Conservation (phyloP, 345 rosid genomes). For the Brassica juncea region DNA sequence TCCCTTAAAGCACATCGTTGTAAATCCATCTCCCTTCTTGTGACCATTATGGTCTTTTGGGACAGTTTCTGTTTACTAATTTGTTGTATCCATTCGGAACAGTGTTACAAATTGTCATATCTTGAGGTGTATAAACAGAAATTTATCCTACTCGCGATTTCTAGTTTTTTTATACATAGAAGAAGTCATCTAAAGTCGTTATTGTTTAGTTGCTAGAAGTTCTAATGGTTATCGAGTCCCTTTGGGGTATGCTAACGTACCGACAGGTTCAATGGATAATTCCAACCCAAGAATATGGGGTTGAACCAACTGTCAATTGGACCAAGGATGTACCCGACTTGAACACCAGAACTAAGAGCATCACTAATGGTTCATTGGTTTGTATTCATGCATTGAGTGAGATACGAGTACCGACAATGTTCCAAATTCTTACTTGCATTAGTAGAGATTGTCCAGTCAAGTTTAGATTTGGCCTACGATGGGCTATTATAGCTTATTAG, state of each 20-base stretch:
- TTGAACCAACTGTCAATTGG: not conserved
- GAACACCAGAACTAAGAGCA: not conserved
- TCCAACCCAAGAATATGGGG: not conserved
- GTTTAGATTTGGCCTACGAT: not conserved
- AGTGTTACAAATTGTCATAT: not conserved
- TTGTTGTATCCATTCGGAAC: constrained; percentile 10
- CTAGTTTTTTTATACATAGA: constrained; percentile 7
- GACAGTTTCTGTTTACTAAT: not conserved
- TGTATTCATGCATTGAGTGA: not conserved
- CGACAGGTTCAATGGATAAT: not conserved
- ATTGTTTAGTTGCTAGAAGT: not conserved
- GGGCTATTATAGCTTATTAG: not conserved
- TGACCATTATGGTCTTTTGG: constrained; percentile 15
- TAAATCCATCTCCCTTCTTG: constrained; percentile 56
- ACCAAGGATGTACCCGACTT: not conserved
- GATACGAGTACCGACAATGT: too few relatives aligned
- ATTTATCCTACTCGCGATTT: not conserved
- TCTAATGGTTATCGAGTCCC: not conserved
- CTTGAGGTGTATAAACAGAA: constrained; percentile 19
- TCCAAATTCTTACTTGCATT: not conserved
- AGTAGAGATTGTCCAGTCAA: not conserved
- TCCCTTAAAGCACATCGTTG: constrained; percentile 81
- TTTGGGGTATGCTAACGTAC: not conserved
- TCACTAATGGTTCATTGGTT: not conserved
- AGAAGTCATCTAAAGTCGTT: not conserved